These are phyloP conservation scores for Lenzites betulinus DNA, from an alignment of 768 basidiomycete genomes.

Conservation along the genomic window DNA sequence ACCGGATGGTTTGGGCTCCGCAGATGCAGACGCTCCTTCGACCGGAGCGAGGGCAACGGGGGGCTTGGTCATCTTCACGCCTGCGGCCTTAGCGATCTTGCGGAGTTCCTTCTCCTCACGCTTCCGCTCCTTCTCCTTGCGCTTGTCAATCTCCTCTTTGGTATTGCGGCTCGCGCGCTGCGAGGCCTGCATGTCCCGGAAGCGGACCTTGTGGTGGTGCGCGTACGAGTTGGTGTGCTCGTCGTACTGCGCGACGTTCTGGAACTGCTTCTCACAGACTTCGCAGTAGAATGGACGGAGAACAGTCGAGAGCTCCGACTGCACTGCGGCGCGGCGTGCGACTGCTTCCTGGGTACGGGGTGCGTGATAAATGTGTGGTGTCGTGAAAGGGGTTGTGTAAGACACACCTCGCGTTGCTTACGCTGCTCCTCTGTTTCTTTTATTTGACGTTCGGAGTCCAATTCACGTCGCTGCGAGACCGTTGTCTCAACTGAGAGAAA, in stretches of 20 bases:
- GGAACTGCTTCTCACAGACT: slow-evolving; percentile 87
- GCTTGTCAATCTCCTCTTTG: slow-evolving; percentile 67
- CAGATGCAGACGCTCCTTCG: slow-evolving; percentile 24
- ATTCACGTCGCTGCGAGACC: slow-evolving; percentile 74
- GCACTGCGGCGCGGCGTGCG: slow-evolving; percentile 64
- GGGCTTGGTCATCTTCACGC: slow-evolving; percentile 62
- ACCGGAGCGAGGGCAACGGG: slow-evolving; percentile 17
- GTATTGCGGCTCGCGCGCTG: slow-evolving; percentile 56
- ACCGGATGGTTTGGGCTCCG: slow-evolving; percentile 6
- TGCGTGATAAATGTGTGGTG: neutral
- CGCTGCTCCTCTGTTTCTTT: slow-evolving; percentile 83
- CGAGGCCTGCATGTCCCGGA: slow-evolving; percentile 79
- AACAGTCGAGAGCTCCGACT: slow-evolving; percentile 66
- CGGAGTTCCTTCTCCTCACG: slow-evolving; percentile 84
- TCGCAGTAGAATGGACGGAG: slow-evolving; percentile 78
- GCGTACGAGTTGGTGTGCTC: slow-evolving; percentile 90
- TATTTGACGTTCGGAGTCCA: slow-evolving; percentile 80
- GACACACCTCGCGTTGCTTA: slow-evolving; percentile 63
- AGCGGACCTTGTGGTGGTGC: slow-evolving; percentile 82
- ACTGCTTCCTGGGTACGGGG: slow-evolving; percentile 51
- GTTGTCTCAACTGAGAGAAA: slow-evolving; percentile 59
- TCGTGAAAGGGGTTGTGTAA: neutral
- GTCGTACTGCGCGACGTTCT: slow-evolving; percentile 83
- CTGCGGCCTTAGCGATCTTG: slow-evolving; percentile 81
- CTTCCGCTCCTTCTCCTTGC: slow-evolving; percentile 84